These are phyloP conservation scores for Grosmannia huntii DNA, from an alignment of 2,329 filamentous ascomycete species.

Conservation along the genomic window DNA sequence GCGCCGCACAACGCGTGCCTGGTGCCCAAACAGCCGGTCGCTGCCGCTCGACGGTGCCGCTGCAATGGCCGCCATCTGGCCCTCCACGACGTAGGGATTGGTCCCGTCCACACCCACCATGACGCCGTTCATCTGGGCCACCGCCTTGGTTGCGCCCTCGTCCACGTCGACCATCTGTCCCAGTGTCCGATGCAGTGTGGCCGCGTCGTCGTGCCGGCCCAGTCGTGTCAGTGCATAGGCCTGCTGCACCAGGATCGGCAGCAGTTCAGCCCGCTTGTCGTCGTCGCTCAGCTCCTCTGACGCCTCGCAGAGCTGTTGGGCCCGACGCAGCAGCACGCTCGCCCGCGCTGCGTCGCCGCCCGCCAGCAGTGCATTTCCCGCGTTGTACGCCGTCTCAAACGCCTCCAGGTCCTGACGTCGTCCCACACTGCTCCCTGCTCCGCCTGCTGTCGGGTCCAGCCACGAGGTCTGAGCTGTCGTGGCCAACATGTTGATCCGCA, in stretches of 20 bases:
- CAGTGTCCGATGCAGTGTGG: constrained; percentile 43
- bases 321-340: constrained; percentile 53
- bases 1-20: constrained; percentile 45
- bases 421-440: constrained; percentile 16
- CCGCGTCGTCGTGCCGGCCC: constrained; percentile 54
- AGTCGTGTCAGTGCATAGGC: constrained; percentile 57
- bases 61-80: constrained; percentile 43
- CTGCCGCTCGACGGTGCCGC: constrained; percentile 32
- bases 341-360: constrained; percentile 53
- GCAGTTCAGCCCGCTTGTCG: constrained; percentile 61
- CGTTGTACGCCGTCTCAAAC: constrained; percentile 75
- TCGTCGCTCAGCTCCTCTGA: constrained; percentile 61
- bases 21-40: constrained; percentile 61
- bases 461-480: constrained; percentile 61
- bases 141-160: constrained; percentile 42
- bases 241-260: constrained; percentile 66
- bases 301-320: constrained; percentile 57
- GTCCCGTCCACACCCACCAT: constrained; percentile 11
- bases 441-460: constrained; percentile 42
- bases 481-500: constrained; percentile 65
- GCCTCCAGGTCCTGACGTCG: constrained; percentile 51
- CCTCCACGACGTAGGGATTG: constrained; percentile 59
- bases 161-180: constrained; percentile 49
- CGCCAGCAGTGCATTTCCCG: constrained; percentile 60
- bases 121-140: constrained; percentile 52